phyloP scores from a whole-genome alignment of 768 basidiomycete species.

The Lactarius trivialis region DNA sequence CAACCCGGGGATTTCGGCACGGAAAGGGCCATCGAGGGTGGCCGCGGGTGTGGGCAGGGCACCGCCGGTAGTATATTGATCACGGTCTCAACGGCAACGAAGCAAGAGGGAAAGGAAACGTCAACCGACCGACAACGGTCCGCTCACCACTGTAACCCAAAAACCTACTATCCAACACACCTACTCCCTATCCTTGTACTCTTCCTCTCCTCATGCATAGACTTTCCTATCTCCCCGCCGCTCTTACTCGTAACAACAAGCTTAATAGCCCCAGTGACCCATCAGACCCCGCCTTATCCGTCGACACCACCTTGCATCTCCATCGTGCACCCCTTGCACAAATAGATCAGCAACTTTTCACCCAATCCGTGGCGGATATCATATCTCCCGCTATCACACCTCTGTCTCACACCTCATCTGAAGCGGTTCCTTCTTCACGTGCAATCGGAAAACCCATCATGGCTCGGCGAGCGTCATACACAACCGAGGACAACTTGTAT shows the following conservation, averaged over 20 bases:
- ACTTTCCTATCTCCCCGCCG: not conserved
- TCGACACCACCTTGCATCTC: constrained; percentile 14
- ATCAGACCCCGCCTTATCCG: constrained; percentile 13
- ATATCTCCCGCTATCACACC: constrained; percentile 5
- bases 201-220: constrained; percentile 11
- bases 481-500: constrained; percentile 15
- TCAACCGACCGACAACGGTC: too few species aligned
- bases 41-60: not conserved
- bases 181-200: not conserved
- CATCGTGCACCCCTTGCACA: constrained; percentile 23
- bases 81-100: not conserved
- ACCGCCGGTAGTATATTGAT: not conserved
- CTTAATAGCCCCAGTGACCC: constrained; percentile 11
- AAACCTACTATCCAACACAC: not conserved
- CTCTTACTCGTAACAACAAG: constrained; percentile 12
- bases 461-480: constrained; percentile 19
- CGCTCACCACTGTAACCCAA: not conserved
- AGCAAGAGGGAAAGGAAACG: not conserved
- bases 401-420: constrained; percentile 8
- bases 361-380: constrained; percentile 4
- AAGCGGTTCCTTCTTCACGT: constrained; percentile 4
- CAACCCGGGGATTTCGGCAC: not conserved
- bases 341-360: constrained; percentile 20
- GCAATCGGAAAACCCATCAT: constrained; percentile 12
- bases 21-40: not conserved